phyloP scores from a whole-genome alignment of 1,139 yeast genomes.

The Pichia sp. region DNA sequence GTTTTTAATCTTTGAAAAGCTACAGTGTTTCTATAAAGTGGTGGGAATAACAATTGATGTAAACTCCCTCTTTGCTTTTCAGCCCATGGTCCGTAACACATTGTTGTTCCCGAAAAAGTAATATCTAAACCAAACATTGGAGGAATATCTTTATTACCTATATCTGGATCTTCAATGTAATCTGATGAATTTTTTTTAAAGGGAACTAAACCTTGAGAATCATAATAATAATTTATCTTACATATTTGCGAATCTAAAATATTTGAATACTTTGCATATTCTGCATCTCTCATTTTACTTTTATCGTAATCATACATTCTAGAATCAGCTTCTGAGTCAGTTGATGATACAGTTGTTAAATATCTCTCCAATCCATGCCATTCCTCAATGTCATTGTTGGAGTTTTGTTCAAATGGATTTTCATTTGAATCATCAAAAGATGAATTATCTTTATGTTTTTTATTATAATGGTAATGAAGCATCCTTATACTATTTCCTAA shows the following conservation, averaged over 20 bases:
- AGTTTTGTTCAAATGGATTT: neutral
- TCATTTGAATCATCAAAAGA: conserved; percentile 20
- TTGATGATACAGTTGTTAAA: conserved; percentile 16
- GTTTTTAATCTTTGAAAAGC: conserved; percentile 40
- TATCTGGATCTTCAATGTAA: conserved; percentile 35
- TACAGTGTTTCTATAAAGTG: conserved; percentile 50
- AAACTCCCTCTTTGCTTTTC: conserved; percentile 72
- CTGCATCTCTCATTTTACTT: conserved; percentile 34
- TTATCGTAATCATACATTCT: conserved; percentile 10
- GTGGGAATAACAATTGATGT: conserved; percentile 65
- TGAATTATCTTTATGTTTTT: conserved; percentile 8
- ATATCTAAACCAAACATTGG: conserved; percentile 69
- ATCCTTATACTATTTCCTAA: conserved; percentile 6
- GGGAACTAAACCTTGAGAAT: conserved; percentile 62
- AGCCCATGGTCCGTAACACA: conserved; percentile 95
- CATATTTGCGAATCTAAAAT: conserved; percentile 59
- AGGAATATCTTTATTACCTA: conserved; percentile 48
- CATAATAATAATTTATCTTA: conserved; percentile 57
- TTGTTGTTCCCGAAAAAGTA: conserved; percentile 53
- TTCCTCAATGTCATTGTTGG: conserved; percentile 14
- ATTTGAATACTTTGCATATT: conserved; percentile 79
- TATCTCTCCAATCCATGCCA: conserved; percentile 33
- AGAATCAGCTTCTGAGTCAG: conserved; percentile 2
- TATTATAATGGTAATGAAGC: conserved; percentile 1
- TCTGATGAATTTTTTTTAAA: neutral